Evolutionary conservation across 2,329 filamentous ascomycete genomes (phyloP), one percentile per base, ranked within the genome.

Genomic region (Neocatenulostroma microsporum): DNA sequence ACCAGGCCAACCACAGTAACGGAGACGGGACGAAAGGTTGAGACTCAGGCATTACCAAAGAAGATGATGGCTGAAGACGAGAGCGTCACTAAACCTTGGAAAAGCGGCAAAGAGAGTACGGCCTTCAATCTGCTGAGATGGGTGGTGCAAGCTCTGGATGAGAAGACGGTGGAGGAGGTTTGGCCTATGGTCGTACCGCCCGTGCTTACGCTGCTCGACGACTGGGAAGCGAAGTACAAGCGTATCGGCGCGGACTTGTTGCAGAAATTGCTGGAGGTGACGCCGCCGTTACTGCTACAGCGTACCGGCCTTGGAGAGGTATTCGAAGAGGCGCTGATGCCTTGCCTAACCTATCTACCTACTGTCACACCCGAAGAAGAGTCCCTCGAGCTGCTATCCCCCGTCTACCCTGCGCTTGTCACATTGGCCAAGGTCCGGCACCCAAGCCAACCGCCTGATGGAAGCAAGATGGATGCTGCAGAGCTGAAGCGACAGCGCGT

Each of bases 271-370:
- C 66, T 87, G 25, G 43, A 56, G 9, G 69, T 64, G 34, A 74
- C 76, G 28, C 70, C 76, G 0, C 45, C 62, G 2, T 53, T 60
- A 4, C 66, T 80, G 2, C 67, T 88, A 29, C 58, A 58, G 10
- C 67, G 68, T 30, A 83, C 78, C 0, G 82, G 83, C 1, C 73
- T 89, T 6, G 73, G 71, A 15, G 62, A 70, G 11, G 72, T 89
- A 18, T 81, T 89, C 42, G 73, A 80, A 50, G 74, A 85, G 14
- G 74, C 79, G 3, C 61, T 85, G 2, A 72, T 80, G 46, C 83
- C 85, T 1, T 77, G 79, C 23, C 70, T 94, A n/a, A 70, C 81
- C 6, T 84, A 78, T 50, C 69, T 94, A 5, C 88, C 89, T 0
- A 76, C 72, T 10, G 65, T 94, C 27, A 94, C 85, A 0, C 78